These are phyloP conservation scores for Tillandsia fasciculata DNA, from an alignment of 176 grass and related monocot species.

Conservation along the genomic window DNA sequence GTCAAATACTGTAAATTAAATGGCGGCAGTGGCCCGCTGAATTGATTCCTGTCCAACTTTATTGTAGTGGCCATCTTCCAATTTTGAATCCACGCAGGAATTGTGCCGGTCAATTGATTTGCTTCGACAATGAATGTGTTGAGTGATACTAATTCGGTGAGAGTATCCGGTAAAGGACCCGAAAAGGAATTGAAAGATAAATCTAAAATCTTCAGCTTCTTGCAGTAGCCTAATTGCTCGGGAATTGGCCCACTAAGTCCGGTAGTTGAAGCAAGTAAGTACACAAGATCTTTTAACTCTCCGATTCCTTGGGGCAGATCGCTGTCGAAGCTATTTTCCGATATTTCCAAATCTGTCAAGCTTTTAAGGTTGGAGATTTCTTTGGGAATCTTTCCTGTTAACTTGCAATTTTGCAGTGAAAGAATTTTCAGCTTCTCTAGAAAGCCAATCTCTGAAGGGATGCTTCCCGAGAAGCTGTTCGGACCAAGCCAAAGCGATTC, in stretches of 20 bases:
- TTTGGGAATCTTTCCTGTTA: constrained; percentile 52
- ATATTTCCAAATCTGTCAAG: constrained; percentile 75
- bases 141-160: constrained; percentile 49
- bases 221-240: constrained; percentile 56
- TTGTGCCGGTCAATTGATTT: constrained; percentile 60
- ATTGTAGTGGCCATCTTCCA: constrained; percentile 52
- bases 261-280: constrained; percentile 50
- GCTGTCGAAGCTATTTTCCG: constrained; percentile 64
- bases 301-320: constrained; percentile 56
- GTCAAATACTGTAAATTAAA: constrained; percentile 44
- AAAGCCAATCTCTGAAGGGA: constrained; percentile 68
- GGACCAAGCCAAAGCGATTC: constrained; percentile 48
- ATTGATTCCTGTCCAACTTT: constrained; percentile 55
- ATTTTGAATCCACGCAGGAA: constrained; percentile 69
- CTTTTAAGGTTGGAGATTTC: constrained; percentile 53
- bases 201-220: constrained; percentile 50
- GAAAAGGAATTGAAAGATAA: constrained; percentile 64
- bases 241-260: constrained; percentile 67
- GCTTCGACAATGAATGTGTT: constrained; percentile 47
- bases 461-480: constrained; percentile 51
- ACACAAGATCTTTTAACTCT: constrained; percentile 45
- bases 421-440: constrained; percentile 55
- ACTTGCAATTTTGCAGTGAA: constrained; percentile 47
- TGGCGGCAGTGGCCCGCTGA: constrained; percentile 55
- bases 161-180: constrained; percentile 50